Conservation (phyloP, 2,329 filamentous ascomycete genomes). For the Macrophomina tecta region DNA sequence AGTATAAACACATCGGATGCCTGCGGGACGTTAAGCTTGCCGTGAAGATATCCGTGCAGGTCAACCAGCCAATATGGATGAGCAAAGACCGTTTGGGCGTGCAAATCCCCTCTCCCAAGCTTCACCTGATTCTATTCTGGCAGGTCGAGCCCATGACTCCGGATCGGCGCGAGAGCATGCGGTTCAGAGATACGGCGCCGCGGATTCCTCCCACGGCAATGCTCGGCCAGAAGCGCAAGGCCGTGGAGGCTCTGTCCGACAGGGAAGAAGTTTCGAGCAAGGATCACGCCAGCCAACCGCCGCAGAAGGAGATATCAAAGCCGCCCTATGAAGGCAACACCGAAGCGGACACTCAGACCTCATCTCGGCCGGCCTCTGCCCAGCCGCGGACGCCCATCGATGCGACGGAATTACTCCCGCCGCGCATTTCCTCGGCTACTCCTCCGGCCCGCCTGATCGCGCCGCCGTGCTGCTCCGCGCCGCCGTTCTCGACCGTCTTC, state of each 20-base stretch:
- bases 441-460: not conserved
- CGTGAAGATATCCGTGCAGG: not conserved
- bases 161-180: not conserved
- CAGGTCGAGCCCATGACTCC: not conserved
- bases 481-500: constrained; percentile 1
- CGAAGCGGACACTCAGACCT: not conserved
- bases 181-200: not conserved
- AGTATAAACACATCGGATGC: not conserved
- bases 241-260: not conserved
- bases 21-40: not conserved
- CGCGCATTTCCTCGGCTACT: not conserved
- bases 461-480: not conserved
- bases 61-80: not conserved
- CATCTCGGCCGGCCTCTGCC: not conserved
- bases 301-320: not conserved
- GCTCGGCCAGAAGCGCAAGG: constrained; percentile 4
- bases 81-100: not conserved
- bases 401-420: not conserved
- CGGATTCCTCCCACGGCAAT: not conserved
- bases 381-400: not conserved
- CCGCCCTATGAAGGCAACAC: not conserved
- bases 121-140: not conserved
- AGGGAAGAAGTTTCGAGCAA: not conserved
- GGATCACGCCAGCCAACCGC: not conserved
- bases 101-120: not conserved